Evolutionary conservation across 2,329 filamentous ascomycete species (phyloP), one percentile per base, ranked within the genome.

Genomic region (Magnaporthales sp.): DNA sequence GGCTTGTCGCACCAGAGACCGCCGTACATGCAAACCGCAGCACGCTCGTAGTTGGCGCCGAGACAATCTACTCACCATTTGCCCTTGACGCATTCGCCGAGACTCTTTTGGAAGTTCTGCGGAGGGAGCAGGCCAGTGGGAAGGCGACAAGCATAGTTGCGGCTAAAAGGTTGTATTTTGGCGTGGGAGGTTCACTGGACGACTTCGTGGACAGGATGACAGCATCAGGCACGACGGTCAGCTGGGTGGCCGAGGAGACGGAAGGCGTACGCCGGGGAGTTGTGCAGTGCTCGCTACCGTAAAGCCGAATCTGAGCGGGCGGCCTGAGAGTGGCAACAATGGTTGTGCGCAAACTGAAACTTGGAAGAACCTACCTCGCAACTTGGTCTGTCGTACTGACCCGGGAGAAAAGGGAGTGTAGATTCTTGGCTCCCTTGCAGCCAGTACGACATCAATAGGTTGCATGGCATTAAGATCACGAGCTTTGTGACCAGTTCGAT

Each of bases 151-250:
- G 89, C 1, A 79, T 92, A 24, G 83, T 94, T 5, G 91, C 85
- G 2, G 91, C 91, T 1, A 95, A 95, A 79, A 85, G 86, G 70
- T 82, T 93, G 11, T 95, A 95, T 76, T 95, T 95, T 77, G 91
- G 91, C 2, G 91, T 95, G 5, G 91, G 91, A 0, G 91, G 91
- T 0, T 93, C 91, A 24, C 83, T 95, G 26, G 89, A 92, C 74
- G 91, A 91, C 70, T 92, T 95, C 71, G 79, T 88, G 63, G 77
- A 80, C 64, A 80, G 78, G 69, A 83, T 86, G 58, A 78, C 78
- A 66, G 77, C 74, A 0, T 80, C 80, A 51, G 86, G 85, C 2
- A 80, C 78, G 11, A 69, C 71, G 2, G 81, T 89, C 46, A 75
- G 80, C 56, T 79, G 80, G 63, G 70, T 89, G 38, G 79, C 83